Base-by-base conservation (phyloP, 2,329 filamentous ascomycete species). In the Trichoderma koningii region DNA sequence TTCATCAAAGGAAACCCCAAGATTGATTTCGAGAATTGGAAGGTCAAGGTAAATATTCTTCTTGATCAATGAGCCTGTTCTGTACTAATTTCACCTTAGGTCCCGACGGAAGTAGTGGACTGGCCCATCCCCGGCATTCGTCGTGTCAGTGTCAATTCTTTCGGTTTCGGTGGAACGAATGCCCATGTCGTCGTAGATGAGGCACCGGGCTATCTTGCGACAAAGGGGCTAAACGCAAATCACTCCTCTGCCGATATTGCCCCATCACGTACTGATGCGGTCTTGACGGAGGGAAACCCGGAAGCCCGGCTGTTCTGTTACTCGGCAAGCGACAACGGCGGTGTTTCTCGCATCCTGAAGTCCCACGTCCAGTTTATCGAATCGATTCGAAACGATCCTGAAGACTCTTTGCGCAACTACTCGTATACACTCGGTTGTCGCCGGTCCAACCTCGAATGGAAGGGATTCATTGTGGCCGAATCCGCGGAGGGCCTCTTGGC, bases 111-210 rank as follows among this genome's bases (percentile, higher is more conserved):
- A 14, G 70, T 80, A 23, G 78, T 77, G 1, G 70, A 76, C 21
- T 84, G 82, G 81, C 82, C 82, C 0, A 57, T 76, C 1, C 55
- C 73, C 0, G 79, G 81, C 10, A 73, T 80, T 15, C 79, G 82
- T 1, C 79, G 84, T 21, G 81, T 80, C 48, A 83, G 81, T 65
- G 77, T 87, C 67, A 86, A 86, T 69, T 83, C 80, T 66, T 87
- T 86, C 68, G 84, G 85, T 2, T 86, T 83, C 69, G 85, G 85
- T 1, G 85, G 85, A 47, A 84, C 83, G 3, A 86, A 86, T 56
- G 80, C 79, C 1, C 84, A 87, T 67, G 77, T 81, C 1, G 80
- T 85, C 45, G 66, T 85, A 53, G 82, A 85, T 48, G 81, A 82
- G 63, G 79, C 79, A 3, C 74, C 77, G 3, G 73, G 74, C 19